Conservation (phyloP, 495 filamentous ascomycete species). For the Tetracladium setigerum region DNA sequence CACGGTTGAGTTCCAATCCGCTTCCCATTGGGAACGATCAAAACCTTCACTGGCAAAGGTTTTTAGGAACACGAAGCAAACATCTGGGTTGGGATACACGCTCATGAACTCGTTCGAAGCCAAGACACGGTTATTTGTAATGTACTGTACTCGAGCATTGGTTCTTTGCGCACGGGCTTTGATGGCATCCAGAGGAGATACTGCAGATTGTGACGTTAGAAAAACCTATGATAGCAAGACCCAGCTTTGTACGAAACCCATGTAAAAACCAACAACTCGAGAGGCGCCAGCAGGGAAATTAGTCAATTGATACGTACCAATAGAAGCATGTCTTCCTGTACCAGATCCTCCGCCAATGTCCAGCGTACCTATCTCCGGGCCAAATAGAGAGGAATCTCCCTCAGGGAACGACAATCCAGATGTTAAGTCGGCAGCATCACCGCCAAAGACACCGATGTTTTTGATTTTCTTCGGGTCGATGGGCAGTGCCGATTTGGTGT, state of each 20-base stretch:
- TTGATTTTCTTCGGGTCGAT: slow-evolving; percentile 31
- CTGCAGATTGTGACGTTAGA: slow-evolving; percentile 72
- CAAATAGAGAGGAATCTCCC: not conserved
- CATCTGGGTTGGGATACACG: slow-evolving; percentile 45
- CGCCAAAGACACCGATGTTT: slow-evolving; percentile 56
- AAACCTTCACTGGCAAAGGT: slow-evolving; percentile 79
- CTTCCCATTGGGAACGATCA: slow-evolving; percentile 84
- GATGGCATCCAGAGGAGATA: slow-evolving; percentile 78
- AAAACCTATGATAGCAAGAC: not conserved
- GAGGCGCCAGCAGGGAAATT: no score
- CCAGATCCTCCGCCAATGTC: slow-evolving; percentile 72
- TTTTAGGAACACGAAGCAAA: slow-evolving; percentile 77
- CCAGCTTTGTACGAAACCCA: not conserved
- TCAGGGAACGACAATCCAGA: slow-evolving; percentile 44
- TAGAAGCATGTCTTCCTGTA: slow-evolving; percentile 47
- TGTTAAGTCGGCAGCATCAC: slow-evolving; percentile 50
- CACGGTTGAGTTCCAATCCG: slow-evolving; percentile 61
- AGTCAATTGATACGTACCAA: not conserved
- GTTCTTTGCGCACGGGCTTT: slow-evolving; percentile 59
- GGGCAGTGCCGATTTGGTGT: slow-evolving; percentile 44
- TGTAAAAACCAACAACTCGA: no score
- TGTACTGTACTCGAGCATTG: slow-evolving; percentile 63
- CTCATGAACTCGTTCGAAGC: slow-evolving; percentile 33
- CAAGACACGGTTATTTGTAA: slow-evolving; percentile 59
- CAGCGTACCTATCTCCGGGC: not conserved